phyloP scores from a whole-genome alignment of 352 stramenopile species.

The Thraustochytrium sp. region DNA sequence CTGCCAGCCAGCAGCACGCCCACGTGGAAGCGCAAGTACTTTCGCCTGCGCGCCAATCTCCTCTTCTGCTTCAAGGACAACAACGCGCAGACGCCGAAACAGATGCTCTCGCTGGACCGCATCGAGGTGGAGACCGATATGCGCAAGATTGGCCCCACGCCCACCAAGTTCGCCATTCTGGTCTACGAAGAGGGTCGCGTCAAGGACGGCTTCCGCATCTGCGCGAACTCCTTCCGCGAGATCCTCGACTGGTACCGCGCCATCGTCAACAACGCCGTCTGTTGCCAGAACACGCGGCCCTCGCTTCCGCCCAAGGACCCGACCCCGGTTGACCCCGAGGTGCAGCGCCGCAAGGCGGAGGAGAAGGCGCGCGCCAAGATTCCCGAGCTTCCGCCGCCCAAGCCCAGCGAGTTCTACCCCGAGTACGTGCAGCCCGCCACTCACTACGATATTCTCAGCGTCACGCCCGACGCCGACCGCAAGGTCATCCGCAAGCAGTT shows the following conservation, averaged over 20 bases:
- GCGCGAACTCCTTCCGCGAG: background rate
- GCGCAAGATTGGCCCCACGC: background rate
- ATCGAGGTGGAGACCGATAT: slow-evolving; percentile 26
- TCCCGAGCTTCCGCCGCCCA: background rate
- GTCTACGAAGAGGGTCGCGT: background rate
- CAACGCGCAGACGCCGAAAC: background rate
- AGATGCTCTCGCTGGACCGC: background rate
- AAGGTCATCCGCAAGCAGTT: slow-evolving; percentile 34
- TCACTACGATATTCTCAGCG: slow-evolving; percentile 38
- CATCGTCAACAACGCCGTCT: slow-evolving; percentile 38
- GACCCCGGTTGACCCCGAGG: background rate
- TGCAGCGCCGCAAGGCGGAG: background rate
- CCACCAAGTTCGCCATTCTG: background rate
- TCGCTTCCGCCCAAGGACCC: background rate
- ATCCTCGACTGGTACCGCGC: slow-evolving; percentile 9
- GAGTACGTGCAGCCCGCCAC: background rate
- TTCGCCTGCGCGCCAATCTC: background rate
- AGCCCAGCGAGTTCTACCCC: slow-evolving; percentile 22
- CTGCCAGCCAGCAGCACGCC: background rate
- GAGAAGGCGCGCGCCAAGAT: background rate
- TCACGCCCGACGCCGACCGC: background rate
- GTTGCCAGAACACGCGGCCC: background rate
- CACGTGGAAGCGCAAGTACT: slow-evolving; percentile 4
- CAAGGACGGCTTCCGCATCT: background rate
- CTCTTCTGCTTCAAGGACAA: background rate